Evolutionary conservation across 345 rosid genomes (phyloP).

Genomic region (Acer campestre): DNA sequence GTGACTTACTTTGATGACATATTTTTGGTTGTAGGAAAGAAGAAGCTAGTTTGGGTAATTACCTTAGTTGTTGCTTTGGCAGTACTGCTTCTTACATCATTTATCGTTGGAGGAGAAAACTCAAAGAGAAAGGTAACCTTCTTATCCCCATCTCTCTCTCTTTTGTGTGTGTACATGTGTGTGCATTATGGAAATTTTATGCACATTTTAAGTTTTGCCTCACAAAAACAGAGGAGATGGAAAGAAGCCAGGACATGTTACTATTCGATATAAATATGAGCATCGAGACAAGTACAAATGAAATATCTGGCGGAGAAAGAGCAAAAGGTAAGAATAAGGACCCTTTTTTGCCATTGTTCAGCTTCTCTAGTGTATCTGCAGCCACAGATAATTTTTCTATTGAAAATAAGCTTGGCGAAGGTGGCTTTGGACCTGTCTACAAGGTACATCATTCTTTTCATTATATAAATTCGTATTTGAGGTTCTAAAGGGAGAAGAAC

Average conservation of each 20-base stretch:
- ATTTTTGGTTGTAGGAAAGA: conserved; percentile 7
- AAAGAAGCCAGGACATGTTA: conserved; percentile 21
- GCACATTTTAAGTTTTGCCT: not conserved
- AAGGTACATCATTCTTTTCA: not conserved
- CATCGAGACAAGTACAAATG: not conserved
- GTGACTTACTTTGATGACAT: not conserved
- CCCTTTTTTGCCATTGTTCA: conserved; percentile 23
- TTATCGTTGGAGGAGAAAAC: conserved; percentile 11
- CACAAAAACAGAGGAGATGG: not conserved
- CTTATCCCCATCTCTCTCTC: not conserved
- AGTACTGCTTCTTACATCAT: conserved; percentile 2
- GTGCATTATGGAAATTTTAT: not conserved
- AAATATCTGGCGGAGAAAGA: not conserved
- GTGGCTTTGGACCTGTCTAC: conserved; percentile 43
- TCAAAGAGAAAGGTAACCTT: conserved; percentile 8
- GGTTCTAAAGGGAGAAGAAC: not conserved
- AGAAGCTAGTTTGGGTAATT: conserved; percentile 5
- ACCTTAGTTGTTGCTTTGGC: not conserved
- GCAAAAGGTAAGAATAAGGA: not conserved
- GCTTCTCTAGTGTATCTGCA: conserved; percentile 22
- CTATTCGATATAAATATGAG: conserved; percentile 20
- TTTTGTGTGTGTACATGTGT: not conserved
- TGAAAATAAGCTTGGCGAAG: conserved; percentile 35
- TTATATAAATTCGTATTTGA: too few relatives aligned
- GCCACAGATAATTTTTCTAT: conserved; percentile 32